phyloP scores from a whole-genome alignment of 108 stramenopile species.

The Skeletonema menzelii region DNA sequence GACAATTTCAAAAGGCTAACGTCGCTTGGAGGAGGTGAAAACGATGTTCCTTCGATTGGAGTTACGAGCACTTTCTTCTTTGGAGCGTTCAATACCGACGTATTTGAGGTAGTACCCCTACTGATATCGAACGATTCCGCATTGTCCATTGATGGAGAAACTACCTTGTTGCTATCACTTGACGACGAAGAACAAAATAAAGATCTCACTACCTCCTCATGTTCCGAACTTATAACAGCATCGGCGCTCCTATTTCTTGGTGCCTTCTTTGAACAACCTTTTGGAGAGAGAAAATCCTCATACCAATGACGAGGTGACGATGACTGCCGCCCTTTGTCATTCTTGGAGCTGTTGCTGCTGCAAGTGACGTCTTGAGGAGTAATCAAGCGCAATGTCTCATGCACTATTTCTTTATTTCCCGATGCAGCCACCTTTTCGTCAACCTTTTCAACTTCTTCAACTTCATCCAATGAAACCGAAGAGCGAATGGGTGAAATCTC shows the following conservation, averaged over 20 bases:
- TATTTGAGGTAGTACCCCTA: not conserved
- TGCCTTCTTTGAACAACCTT: not conserved
- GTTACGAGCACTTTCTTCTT: not conserved
- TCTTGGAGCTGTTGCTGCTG: not conserved
- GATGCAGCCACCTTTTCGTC: not conserved
- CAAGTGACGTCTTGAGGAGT: not conserved
- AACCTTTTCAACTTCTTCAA: not conserved
- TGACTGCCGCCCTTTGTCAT: not conserved
- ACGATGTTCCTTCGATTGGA: not conserved
- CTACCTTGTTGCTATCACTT: not conserved
- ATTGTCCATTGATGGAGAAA: not conserved
- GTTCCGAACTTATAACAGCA: not conserved
- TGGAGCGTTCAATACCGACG: not conserved
- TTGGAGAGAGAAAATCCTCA: slow-evolving; percentile 32
- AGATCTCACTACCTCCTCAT: not conserved
- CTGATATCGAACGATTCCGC: not conserved
- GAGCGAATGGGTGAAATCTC: slow-evolving; percentile 3
- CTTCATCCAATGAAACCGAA: not conserved
- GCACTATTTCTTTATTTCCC: not conserved
- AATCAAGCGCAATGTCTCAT: not conserved
- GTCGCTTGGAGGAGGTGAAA: not conserved
- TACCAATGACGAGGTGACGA: slow-evolving; percentile 38
- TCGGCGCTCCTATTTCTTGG: not conserved
- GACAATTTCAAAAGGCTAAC: not conserved
- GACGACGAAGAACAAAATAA: not conserved